Evolutionary conservation across 768 basidiomycete genomes (phyloP), one percentile per base, ranked within the genome.

Genomic region (Auriscalpium microsporum): DNA sequence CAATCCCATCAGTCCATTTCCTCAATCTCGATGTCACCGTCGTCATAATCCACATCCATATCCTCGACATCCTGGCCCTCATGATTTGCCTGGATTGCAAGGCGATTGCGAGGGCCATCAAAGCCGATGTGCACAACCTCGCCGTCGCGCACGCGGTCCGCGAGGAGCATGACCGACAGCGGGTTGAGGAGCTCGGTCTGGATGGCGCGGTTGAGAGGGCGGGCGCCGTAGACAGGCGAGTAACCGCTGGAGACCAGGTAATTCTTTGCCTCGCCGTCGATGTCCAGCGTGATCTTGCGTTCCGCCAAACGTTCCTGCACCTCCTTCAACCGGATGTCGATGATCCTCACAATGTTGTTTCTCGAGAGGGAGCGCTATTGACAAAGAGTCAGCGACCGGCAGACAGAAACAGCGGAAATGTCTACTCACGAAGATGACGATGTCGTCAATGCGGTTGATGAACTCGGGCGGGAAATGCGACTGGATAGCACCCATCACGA

Each of bases 131-230:
- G 70, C 8, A 89, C 87, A 0, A 68, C 78, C 70, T 98, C 95
- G 13, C 84, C 85, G 52, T 97, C 93, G 44, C 82, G 75, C 51
- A 97, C 75, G 45, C 83, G 79, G 62, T 88, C 89, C 42, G 90
- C 86, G 48, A 98, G 82, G 45, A 98, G 77, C 76, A 88, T 78
- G 54, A 87, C 74, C 14, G 91, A 90, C 38, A 98, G 73, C 11
- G 94, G 95, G 67, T 96, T 94, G 64, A 98, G 78, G 37, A 99
- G 77, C 64, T 97, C 92, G 63, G 79, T 85, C 71, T 96, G 94
- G 61, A 99, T 94, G 4, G 89, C 81, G 36, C 94, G 81, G 66
- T 91, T 90, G 59, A 97, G 78, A 1, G 95, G 96, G 44, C 95
- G 83, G 54, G 94, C 95, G 60, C 95, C 94, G 65, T 95, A 96